phyloP scores from a whole-genome alignment of 2,329 filamentous ascomycete species.

The Biscogniauxia mediterranea region DNA sequence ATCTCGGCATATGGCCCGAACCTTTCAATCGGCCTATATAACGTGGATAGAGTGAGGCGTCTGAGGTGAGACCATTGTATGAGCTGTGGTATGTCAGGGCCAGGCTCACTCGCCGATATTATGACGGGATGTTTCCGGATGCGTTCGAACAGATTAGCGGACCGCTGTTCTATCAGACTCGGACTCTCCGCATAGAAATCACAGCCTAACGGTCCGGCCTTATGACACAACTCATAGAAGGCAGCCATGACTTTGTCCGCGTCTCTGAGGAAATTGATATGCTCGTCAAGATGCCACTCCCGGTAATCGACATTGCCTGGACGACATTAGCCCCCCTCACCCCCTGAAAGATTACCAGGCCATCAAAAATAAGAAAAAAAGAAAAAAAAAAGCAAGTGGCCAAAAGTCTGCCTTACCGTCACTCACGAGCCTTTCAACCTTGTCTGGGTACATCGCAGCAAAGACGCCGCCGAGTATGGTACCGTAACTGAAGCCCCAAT shows the following conservation, averaged over 20 bases:
- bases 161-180: slow-evolving; percentile 37
- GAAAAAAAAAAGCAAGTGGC: background rate
- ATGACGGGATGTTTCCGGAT: slow-evolving; percentile 45
- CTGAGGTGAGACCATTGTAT: slow-evolving; percentile 50
- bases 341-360: background rate
- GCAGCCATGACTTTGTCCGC: slow-evolving; percentile 51
- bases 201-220: slow-evolving; percentile 48
- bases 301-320: slow-evolving; percentile 51
- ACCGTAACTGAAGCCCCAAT: slow-evolving; percentile 57
- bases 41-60: slow-evolving; percentile 38
- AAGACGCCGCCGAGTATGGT: slow-evolving; percentile 52
- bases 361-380: too few relatives aligned
- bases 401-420: slow-evolving; percentile 40
- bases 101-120: slow-evolving; percentile 33
- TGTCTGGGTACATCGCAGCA: slow-evolving; percentile 51
- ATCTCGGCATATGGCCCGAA: slow-evolving; percentile 44
- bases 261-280: slow-evolving; percentile 50
- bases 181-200: slow-evolving; percentile 41
- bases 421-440: slow-evolving; percentile 48
- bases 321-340: background rate
- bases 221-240: slow-evolving; percentile 54
- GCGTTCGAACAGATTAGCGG: slow-evolving; percentile 39
- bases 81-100: slow-evolving; percentile 45
- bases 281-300: slow-evolving; percentile 48
- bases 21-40: slow-evolving; percentile 45